These are phyloP conservation scores for Blastobotrys serpentis DNA, from an alignment of 1,139 yeast species.

Conservation along the genomic window DNA sequence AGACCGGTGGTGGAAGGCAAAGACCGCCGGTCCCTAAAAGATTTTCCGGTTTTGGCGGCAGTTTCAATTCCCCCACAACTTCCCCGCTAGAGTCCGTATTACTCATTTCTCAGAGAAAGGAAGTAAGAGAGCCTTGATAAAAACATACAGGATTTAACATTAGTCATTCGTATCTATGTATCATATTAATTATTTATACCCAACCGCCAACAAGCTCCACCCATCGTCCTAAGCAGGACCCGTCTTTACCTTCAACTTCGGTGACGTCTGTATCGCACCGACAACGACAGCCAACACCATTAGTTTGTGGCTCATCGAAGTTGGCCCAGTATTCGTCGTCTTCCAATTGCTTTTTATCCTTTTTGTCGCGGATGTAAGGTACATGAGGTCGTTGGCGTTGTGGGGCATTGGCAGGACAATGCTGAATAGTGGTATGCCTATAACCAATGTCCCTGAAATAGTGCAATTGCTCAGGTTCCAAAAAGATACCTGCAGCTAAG, in stretches of 20 bases:
- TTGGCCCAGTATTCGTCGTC: conserved; percentile 44
- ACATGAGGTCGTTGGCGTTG: conserved; percentile 34
- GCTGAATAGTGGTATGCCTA: conserved; percentile 67
- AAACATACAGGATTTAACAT: neutral
- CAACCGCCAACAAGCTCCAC: conserved; percentile 41
- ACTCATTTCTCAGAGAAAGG: too few relatives aligned
- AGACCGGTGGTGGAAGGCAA: conserved; percentile 9
- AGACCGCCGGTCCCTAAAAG: too few relatives aligned
- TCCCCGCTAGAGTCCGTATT: too few relatives aligned
- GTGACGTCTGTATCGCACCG: conserved; percentile 58
- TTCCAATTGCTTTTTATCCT: conserved; percentile 29
- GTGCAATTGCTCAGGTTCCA: conserved; percentile 66
- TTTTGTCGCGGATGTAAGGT: conserved; percentile 35
- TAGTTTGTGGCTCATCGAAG: conserved; percentile 47
- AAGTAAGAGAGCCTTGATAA: too few relatives aligned
- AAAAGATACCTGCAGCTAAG: conserved; percentile 68
- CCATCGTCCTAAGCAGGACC: conserved; percentile 60
- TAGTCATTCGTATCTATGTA: conserved; percentile 8
- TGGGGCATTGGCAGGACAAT: conserved; percentile 73
- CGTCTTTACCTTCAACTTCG: conserved; percentile 57
- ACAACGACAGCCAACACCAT: conserved; percentile 86
- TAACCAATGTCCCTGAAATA: conserved; percentile 91
- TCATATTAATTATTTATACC: conserved; percentile 9
- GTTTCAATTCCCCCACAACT: too few relatives aligned
- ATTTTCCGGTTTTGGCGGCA: too few relatives aligned